A percentile compares a stretch with the other conserved stretches of the same genome.
phyloP scores from a whole-genome alignment of 2,329 filamentous ascomycete genomes.

The Pyricularia sp. region DNA sequence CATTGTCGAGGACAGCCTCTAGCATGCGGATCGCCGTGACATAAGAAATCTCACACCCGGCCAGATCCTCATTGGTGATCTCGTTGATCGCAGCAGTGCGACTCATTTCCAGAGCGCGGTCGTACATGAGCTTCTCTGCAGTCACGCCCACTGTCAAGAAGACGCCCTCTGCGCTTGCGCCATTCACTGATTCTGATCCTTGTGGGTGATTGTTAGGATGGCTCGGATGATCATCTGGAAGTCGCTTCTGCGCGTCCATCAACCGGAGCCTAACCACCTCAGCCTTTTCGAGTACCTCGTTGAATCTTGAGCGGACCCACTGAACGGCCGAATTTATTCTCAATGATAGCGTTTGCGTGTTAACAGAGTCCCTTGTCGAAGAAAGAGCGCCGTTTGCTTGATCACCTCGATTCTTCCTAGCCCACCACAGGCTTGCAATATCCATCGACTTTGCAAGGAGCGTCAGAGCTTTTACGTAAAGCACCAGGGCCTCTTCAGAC shows the following conservation, averaged over 20 bases:
- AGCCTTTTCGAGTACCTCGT: slow-evolving; percentile 92
- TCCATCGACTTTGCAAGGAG: slow-evolving; percentile 92
- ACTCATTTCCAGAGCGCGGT: slow-evolving; percentile 94
- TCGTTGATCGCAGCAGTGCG: slow-evolving; percentile 88
- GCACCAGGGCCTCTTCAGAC: slow-evolving; percentile 85
- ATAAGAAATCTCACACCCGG: slow-evolving; percentile 84
- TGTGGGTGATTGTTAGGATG: slow-evolving; percentile 67
- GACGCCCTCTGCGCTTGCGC: slow-evolving; percentile 64
- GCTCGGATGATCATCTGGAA: slow-evolving; percentile 74
- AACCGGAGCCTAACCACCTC: slow-evolving; percentile 86
- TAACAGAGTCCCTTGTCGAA: slow-evolving; percentile 20
- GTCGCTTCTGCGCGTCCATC: slow-evolving; percentile 67
- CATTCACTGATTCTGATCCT: slow-evolving; percentile 42
- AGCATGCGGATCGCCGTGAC: slow-evolving; percentile 88
- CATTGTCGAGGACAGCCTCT: slow-evolving; percentile 81
- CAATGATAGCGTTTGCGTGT: slow-evolving; percentile 39
- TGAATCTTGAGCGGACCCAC: slow-evolving; percentile 89
- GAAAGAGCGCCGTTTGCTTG: slow-evolving; percentile 19
- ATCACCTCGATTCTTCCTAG: slow-evolving; percentile 58
- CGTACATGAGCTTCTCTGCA: slow-evolving; percentile 96
- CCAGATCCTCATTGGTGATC: slow-evolving; percentile 78
- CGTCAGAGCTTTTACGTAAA: slow-evolving; percentile 89
- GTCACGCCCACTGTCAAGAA: slow-evolving; percentile 79
- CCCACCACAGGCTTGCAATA: slow-evolving; percentile 87
- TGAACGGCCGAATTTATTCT: slow-evolving; percentile 90